Evolutionary conservation across 2,329 filamentous ascomycete genomes (phyloP).

Genomic region (Zopfia rhizophila): DNA sequence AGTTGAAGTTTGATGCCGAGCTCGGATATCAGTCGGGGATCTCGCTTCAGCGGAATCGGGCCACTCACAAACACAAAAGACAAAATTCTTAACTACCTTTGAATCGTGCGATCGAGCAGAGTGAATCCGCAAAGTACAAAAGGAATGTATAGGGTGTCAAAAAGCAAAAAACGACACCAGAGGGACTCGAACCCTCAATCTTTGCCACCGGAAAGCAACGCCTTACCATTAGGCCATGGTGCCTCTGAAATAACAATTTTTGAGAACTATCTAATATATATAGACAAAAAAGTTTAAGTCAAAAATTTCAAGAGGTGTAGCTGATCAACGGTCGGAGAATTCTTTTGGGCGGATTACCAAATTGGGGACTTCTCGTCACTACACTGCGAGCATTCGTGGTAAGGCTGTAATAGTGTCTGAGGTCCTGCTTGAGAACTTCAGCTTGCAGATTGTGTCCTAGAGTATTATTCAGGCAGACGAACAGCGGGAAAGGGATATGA

Average conservation of each 20-base stretch:
- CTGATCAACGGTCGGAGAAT: background rate
- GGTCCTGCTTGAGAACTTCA: too few species aligned
- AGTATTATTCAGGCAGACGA: too few species aligned
- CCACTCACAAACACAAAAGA: background rate
- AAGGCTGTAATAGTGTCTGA: too few species aligned
- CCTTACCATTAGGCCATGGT: conserved; percentile 58
- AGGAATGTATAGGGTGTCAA: conserved; percentile 21
- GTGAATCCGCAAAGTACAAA: conserved; percentile 6
- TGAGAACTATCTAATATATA: conserved; percentile 7
- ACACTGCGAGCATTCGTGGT: too few species aligned
- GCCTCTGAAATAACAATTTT: conserved; percentile 27
- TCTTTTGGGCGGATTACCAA: too few species aligned
- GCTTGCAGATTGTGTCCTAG: too few species aligned
- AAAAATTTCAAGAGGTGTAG: too few species aligned
- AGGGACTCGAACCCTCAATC: conserved; percentile 57
- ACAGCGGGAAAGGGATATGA: too few species aligned
- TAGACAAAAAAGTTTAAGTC: too few species aligned
- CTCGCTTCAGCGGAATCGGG: background rate
- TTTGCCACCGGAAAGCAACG: conserved; percentile 59
- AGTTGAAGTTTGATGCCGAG: too few species aligned
- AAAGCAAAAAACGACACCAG: conserved; percentile 44
- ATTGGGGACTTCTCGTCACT: too few species aligned
- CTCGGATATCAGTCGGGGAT: background rate
- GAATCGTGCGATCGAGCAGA: background rate
- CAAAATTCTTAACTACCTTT: background rate